phyloP scores from a whole-genome alignment of 257 asterid species.

The Haberlea rhodopensis region DNA sequence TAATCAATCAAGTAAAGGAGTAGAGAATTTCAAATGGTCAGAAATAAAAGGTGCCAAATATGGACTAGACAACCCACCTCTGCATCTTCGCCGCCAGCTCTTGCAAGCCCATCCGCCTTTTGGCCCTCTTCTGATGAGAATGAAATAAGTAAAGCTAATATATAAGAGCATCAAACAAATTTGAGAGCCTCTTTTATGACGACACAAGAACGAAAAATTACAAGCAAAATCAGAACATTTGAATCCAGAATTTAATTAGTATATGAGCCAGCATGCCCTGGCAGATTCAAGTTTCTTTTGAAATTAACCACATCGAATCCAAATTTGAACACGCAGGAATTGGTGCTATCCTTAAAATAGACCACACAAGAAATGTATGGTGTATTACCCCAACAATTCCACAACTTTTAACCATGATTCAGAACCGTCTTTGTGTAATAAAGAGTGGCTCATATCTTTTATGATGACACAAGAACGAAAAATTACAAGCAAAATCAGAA shows the following conservation, averaged over 20 bases:
- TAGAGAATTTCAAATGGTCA: not conserved
- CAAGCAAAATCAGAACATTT: not conserved
- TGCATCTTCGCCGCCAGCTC: not conserved
- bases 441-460: no score
- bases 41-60: not conserved
- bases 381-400: no score
- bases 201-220: not conserved
- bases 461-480: not conserved
- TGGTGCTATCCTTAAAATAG: not conserved
- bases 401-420: no score
- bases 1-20: no score
- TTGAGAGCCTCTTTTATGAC: not conserved
- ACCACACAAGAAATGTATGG: no score
- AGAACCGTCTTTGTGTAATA: no score
- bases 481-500: not conserved
- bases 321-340: not conserved
- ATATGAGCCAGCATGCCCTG: not conserved
- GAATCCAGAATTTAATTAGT: not conserved
- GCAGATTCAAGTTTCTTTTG: not conserved
- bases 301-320: no score
- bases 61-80: slow-evolving; percentile 4
- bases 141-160: not conserved
- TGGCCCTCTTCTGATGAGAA: slow-evolving; percentile 5
- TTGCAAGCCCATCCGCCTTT: not conserved
- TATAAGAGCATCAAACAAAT: not conserved